Evolutionary conservation across 495 filamentous ascomycete species (phyloP), one percentile per base, ranked within the genome.

Genomic region (Aspergillus wentii): DNA sequence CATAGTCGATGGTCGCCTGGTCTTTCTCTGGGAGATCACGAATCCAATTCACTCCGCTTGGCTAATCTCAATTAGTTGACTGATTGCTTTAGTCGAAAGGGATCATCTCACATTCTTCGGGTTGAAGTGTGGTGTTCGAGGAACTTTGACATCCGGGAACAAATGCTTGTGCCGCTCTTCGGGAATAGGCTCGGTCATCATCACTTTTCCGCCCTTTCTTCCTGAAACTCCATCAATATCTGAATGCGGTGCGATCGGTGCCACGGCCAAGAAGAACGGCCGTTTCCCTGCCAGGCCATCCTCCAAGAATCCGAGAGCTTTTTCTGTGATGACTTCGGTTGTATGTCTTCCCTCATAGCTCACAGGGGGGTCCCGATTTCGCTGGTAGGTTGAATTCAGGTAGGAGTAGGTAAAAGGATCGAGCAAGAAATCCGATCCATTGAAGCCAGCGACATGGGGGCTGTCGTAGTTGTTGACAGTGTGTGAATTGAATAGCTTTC

Each of bases 251-350:
- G 82, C 78, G 1, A 80, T 68, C 0, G 83, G 83, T 0, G 83
- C 79, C 20, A 86, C 66, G 1, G 68, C 68, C 11, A 88, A 61
- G 56, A 86, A 86, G 58, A 85, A 88, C 0, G 84, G 84, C 7
- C 69, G 57, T 1, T 68, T 54, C 0, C 65, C 56, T 8, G 59
- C 43, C 14, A 72, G 43, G 0, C 76, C 83, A 41, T 83, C 80
- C 11, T 85, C 68, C n/a, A 87, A 51, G 25, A 87, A 73, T 0
- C 72, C 74, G 17, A 76, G 53, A 0, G 81, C 78, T 46, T 86
- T 86, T 8, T 73, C 49, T 3, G 73, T 68, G 4, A 82, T 46
- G 4, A 82, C 64, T 41, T 83, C 77, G 17, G 70, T 66, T 1
- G 65, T 61, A 52, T 82, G 69, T 23, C 65, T 49, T 1, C 72